phyloP scores from a whole-genome alignment of 495 filamentous ascomycete genomes.

The Hypoxylon subgilvum region DNA sequence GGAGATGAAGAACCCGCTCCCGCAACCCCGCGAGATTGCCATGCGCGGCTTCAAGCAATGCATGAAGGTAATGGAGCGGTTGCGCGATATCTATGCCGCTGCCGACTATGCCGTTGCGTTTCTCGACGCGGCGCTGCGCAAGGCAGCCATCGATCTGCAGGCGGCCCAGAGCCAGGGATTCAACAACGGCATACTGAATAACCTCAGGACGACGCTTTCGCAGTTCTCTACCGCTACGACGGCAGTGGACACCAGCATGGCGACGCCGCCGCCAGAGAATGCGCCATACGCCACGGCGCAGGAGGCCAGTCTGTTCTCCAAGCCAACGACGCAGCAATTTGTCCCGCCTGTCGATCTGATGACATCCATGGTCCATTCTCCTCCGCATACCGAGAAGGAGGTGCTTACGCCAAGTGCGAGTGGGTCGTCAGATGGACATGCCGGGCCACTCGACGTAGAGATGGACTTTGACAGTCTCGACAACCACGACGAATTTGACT shows the following conservation, averaged over 20 bases:
- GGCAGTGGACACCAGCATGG: slow-evolving; percentile 35
- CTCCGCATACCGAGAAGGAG: slow-evolving; percentile 43
- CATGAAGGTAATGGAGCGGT: slow-evolving; percentile 79
- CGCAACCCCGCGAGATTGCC: slow-evolving; percentile 68
- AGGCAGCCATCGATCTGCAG: slow-evolving; percentile 67
- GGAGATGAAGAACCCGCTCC: slow-evolving; percentile 80
- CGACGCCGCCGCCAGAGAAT: slow-evolving; percentile 53
- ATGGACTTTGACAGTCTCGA: slow-evolving; percentile 37
- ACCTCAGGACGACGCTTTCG: slow-evolving; percentile 26
- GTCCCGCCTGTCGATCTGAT: slow-evolving; percentile 21
- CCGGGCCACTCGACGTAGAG: slow-evolving; percentile 28
- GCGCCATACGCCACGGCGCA: slow-evolving; percentile 41
- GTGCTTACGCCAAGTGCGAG: slow-evolving; percentile 44
- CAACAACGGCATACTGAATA: slow-evolving; percentile 24
- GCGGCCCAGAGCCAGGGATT: slow-evolving; percentile 24
- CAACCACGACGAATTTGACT: slow-evolving; percentile 45
- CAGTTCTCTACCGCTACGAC: slow-evolving; percentile 25
- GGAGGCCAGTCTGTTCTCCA: slow-evolving; percentile 35
- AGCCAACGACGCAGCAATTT: slow-evolving; percentile 21
- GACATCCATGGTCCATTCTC: slow-evolving; percentile 36
- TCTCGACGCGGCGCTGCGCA: slow-evolving; percentile 81
- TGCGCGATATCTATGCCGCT: slow-evolving; percentile 83
- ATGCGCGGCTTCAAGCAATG: slow-evolving; percentile 81
- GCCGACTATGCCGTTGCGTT: slow-evolving; percentile 87
- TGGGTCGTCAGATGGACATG: slow-evolving; percentile 34